phyloP scores from a whole-genome alignment of 2,329 filamentous ascomycete genomes.

The Zasmidium cellare region DNA sequence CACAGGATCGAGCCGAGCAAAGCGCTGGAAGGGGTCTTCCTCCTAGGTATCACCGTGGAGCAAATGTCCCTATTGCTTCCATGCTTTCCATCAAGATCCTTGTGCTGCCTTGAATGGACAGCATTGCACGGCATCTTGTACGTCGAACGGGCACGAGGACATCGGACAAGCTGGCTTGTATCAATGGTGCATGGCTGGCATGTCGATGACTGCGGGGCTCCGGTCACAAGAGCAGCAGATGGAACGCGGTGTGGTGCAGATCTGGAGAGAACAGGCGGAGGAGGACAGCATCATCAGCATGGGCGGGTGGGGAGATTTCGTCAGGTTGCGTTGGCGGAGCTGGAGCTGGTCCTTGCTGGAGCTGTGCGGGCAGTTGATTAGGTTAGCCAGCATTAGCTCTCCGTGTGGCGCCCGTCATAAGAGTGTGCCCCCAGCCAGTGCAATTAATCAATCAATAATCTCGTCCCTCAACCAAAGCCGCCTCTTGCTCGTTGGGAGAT shows the following conservation, averaged over 20 bases:
- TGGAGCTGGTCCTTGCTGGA: background rate
- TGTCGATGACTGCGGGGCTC: background rate
- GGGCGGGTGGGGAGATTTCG: background rate
- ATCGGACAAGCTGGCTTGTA: too few species aligned
- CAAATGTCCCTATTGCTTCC: too few species aligned
- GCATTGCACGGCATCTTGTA: too few species aligned
- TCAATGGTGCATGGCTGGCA: background rate
- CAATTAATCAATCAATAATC: background rate
- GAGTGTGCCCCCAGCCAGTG: background rate
- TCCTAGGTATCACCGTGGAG: too few species aligned
- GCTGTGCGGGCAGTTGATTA: background rate
- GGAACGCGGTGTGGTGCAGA: background rate
- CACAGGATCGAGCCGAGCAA: too few species aligned
- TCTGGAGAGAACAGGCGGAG: background rate
- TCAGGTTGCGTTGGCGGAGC: background rate
- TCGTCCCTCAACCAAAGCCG: too few species aligned
- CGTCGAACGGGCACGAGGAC: background rate
- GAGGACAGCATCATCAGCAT: background rate
- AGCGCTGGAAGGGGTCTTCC: too few species aligned
- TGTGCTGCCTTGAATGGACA: too few species aligned
- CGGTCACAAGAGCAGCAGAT: background rate
- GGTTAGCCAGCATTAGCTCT: too few species aligned
- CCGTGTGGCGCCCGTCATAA: background rate
- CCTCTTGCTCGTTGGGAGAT: too few species aligned
- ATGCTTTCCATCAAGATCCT: too few species aligned